A percentile compares a stretch with the other conserved stretches of the same genome.
Evolutionary conservation across 1,284 basidiomycete species (phyloP).

Genomic region (Malassezia nana): DNA sequence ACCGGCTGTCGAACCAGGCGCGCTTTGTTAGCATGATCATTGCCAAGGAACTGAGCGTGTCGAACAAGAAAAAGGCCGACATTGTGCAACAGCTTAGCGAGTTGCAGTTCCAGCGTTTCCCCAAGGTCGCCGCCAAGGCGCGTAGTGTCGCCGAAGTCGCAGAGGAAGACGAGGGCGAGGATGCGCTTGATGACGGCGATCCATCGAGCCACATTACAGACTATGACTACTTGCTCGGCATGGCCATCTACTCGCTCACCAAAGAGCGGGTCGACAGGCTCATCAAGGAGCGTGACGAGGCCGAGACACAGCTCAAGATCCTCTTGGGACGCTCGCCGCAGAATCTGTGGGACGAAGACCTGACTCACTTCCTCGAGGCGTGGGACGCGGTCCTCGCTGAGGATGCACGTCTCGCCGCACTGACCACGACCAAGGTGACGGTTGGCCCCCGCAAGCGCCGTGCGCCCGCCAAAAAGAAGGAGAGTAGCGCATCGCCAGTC

Average conservation of each 20-base stretch:
- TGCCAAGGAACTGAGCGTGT: slow-evolving; percentile 71
- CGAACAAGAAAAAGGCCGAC: slow-evolving; percentile 80
- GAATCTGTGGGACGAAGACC: slow-evolving; percentile 81
- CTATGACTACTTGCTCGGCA: slow-evolving; percentile 86
- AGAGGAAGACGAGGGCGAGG: slow-evolving; percentile 52
- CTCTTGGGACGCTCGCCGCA: slow-evolving; percentile 71
- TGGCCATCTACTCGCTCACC: slow-evolving; percentile 91
- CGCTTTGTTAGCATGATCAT: slow-evolving; percentile 96
- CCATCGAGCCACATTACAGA: slow-evolving; percentile 53
- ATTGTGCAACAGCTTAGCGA: slow-evolving; percentile 75
- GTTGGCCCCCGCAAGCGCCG: slow-evolving; percentile 20
- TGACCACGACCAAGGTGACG: slow-evolving; percentile 15
- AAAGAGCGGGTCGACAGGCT: slow-evolving; percentile 87
- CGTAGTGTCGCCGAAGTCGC: slow-evolving; percentile 59
- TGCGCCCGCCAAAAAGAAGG: slow-evolving; percentile 18
- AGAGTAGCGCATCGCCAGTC: slow-evolving; percentile 6
- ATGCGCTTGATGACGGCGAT: slow-evolving; percentile 51
- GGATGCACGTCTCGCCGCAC: slow-evolving; percentile 52
- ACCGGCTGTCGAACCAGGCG: slow-evolving; percentile 85
- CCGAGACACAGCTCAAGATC: slow-evolving; percentile 70
- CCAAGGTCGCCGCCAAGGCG: slow-evolving; percentile 61
- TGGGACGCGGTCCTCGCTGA: slow-evolving; percentile 61
- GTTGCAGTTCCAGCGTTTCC: slow-evolving; percentile 75
- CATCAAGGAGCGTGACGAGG: slow-evolving; percentile 65
- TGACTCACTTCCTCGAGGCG: slow-evolving; percentile 69